Evolutionary conservation across 768 basidiomycete genomes (phyloP), one percentile per base, ranked within the genome.

Genomic region (Trametes cubensis): DNA sequence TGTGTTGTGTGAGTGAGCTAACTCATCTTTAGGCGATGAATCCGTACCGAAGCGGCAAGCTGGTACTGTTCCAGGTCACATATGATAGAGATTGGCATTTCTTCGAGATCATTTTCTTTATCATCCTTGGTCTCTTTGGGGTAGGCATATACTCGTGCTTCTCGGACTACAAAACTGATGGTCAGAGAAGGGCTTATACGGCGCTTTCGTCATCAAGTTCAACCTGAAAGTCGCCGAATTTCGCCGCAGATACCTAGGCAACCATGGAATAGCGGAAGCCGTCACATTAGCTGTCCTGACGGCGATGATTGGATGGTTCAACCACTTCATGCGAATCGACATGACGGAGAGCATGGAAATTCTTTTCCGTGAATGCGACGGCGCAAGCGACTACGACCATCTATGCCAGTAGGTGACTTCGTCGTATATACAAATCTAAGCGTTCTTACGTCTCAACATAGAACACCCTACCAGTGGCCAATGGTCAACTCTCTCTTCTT

Each of bases 41-140:
- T 71, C 97, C 97, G 2, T 99, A 94, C 78, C 85, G 95, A 40
- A 98, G 97, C 0, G 97, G 96, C 21, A 98, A 98, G 73, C 86
- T 99, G 26, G 97, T 99, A 70, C 78, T 98, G 63, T 99, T 99
- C 78, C 95, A 98, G 72, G 94, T 99, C 68, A 95, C 95, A 2
- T 99, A 98, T 74, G 92, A 91, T 72, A 84, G 96, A 34, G 94
- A 95, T 70, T 99, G 97, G 97, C 97, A 98, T 72, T 98, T 96
- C 77, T 98, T 98, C 71, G 97, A 98, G 71, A 92, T 99, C 53
- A 89, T 97, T 18, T 96, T 96, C 74, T 99, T 95, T 75, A 82
- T 98, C 55, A 85, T 98, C 61, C 85, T 99, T 44, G 97, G 97
- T 11, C 82, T 98, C 63, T 99, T 99, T 73, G 97, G 97, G 50